A percentile compares a stretch with the other conserved stretches of the same genome.
Evolutionary conservation across 805 yeast genomes (phyloP).

Genomic region (Starmerella davenportii): DNA sequence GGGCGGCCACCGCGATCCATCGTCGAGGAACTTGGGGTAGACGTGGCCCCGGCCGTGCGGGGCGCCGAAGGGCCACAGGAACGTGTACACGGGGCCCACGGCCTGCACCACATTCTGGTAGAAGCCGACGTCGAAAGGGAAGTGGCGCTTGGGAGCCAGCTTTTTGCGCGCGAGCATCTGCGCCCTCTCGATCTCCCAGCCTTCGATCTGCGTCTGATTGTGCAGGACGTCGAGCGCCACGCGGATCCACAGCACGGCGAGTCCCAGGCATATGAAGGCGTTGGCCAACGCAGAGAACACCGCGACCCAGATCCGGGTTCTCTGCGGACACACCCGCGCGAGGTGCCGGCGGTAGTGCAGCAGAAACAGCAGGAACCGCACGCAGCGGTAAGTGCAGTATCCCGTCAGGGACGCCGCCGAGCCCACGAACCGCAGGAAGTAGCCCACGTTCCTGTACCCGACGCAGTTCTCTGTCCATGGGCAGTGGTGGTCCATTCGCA

Average conservation of each 20-base stretch:
- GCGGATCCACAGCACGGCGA: conserved; percentile 42
- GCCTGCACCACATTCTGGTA: conserved; percentile 34
- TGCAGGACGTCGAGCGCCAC: conserved; percentile 36
- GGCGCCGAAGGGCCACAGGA: conserved; percentile 44
- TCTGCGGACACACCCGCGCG: conserved; percentile 32
- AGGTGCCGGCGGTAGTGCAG: conserved; percentile 32
- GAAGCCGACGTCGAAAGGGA: conserved; percentile 68
- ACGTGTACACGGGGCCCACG: conserved; percentile 38
- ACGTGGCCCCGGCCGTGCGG: conserved; percentile 43
- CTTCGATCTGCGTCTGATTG: conserved; percentile 80
- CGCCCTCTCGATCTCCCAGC: conserved; percentile 79
- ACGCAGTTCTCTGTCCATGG: conserved; percentile 91
- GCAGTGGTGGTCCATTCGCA: conserved; percentile 48
- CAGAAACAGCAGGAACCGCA: conserved; percentile 10
- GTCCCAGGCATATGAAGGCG: conserved; percentile 41
- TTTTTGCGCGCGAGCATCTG: conserved; percentile 38
- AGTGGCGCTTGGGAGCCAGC: conserved; percentile 26
- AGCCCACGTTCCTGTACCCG: conserved; percentile 64
- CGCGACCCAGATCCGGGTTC: conserved; percentile 36
- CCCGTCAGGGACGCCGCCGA: conserved; percentile 28
- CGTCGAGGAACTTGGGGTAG: conserved; percentile 38
- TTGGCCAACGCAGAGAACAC: conserved; percentile 38
- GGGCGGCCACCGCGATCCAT: conserved; percentile 76
- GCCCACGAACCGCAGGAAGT: conserved; percentile 52
- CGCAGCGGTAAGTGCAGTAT: conserved; percentile 20